Evolutionary conservation across 1,284 basidiomycete genomes (phyloP).

Genomic region (Leccinum ponderosum): DNA sequence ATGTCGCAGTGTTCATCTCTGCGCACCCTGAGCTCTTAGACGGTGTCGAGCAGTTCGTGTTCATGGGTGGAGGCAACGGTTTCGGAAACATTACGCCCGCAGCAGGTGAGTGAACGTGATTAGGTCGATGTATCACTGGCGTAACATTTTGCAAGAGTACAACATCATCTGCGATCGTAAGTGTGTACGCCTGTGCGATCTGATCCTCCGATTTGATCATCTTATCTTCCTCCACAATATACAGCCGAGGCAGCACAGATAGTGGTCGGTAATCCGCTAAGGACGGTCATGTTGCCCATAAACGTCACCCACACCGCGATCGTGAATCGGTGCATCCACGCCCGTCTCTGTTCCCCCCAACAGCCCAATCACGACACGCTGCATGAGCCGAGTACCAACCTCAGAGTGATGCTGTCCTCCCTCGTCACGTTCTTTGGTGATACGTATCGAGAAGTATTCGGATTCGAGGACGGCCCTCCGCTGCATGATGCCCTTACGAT

Average conservation of each 20-base stretch:
- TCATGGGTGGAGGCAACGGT: conserved; percentile 90
- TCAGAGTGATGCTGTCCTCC: conserved; percentile 73
- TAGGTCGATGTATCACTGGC: background rate
- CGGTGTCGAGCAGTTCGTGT: conserved; percentile 74
- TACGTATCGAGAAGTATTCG: conserved; percentile 67
- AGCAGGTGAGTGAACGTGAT: conserved; percentile 49
- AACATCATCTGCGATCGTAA: conserved; percentile 81
- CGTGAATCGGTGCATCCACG: conserved; percentile 55
- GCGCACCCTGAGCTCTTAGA: conserved; percentile 70
- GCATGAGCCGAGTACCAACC: conserved; percentile 44
- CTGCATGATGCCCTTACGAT: conserved; percentile 82
- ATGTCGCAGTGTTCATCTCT: conserved; percentile 74
- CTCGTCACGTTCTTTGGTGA: conserved; percentile 72
- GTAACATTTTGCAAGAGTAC: conserved; percentile 51
- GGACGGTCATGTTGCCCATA: conserved; percentile 74
- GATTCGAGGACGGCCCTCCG: conserved; percentile 76
- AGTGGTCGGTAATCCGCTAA: conserved; percentile 60
- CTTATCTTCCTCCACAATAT: background rate
- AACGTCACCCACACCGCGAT: conserved; percentile 86
- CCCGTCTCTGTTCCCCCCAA: conserved; percentile 50
- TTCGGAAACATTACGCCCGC: conserved; percentile 76
- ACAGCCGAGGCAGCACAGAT: conserved; percentile 81
- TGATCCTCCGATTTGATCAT: background rate
- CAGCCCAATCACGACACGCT: conserved; percentile 1
- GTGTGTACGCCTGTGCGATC: conserved; percentile 24